Evolutionary conservation across 177 flowering plant species (phyloP), one percentile per base, ranked within the genome.

Genomic region (Vitis hybrid): DNA sequence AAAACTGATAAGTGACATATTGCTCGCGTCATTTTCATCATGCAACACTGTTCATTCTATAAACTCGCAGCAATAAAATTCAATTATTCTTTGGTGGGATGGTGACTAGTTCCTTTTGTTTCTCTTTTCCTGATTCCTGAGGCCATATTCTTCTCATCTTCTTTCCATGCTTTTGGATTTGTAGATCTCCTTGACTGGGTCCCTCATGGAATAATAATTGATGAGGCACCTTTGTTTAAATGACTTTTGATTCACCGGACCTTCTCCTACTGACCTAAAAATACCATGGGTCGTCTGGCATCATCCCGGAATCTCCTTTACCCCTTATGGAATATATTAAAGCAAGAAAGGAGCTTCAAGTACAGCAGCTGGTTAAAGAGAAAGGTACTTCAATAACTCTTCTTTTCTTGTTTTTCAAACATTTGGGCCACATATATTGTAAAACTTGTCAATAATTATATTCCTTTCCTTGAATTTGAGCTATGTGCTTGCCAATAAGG

Each of bases 301-400:
- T 88, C 83, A 86, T 84, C 77, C 91, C 72, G 75, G 91, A 91
- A 87, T 89, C 91, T 88, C 78, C 90, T 88, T 89, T 91, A 71
- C 80, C 76, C 60, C 77, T 72, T 80, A 64, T 75, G 85, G 90
- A 89, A 86, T 87, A 87, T 82, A 77, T 85, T 82, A 89, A 89
- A 91, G 90, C 66, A 56, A 72, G 76, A 78, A 85, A 81, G 80
- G 61, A 76, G 74, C 59, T 77, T 71, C 77, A 86, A 86, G 88
- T 82, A 86, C 90, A 85, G 76, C 85, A 81, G 81, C 84, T 83
- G 83, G 71, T 80, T 81, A 86, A 87, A 86, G 89, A 70, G 79
- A 87, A 84, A 89, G 86, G 80, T 76, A 80, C 80, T 70, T 79
- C 70, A 65, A 71, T 78, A 55, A 66, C 77, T 78, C 56, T 69